Conservation (phyloP, 1,139 yeast genomes). For the Taphrina communis region DNA sequence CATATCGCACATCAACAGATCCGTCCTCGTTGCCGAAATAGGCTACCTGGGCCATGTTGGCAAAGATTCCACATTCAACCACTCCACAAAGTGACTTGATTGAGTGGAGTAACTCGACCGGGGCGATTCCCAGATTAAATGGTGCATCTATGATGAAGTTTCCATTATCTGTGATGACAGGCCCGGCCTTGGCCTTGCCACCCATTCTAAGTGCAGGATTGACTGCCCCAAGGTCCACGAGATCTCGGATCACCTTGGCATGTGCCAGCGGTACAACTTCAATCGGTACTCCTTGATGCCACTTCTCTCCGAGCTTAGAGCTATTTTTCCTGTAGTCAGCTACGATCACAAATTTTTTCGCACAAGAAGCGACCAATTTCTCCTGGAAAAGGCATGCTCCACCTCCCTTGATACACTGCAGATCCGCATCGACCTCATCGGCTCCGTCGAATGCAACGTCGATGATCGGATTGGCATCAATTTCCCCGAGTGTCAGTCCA, state of each 20-base stretch:
- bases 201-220: slow-evolving; percentile 78
- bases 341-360: slow-evolving; percentile 78
- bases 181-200: slow-evolving; percentile 93
- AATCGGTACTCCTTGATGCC: slow-evolving; percentile 94
- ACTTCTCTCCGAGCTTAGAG: slow-evolving; percentile 68
- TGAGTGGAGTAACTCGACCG: slow-evolving; percentile 54
- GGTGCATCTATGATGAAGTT: slow-evolving; percentile 93
- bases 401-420: slow-evolving; percentile 95
- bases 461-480: slow-evolving; percentile 73
- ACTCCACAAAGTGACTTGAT: slow-evolving; percentile 87
- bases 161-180: slow-evolving; percentile 95
- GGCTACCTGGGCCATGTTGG: slow-evolving; percentile 73
- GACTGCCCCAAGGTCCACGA: slow-evolving; percentile 68
- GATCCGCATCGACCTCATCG: slow-evolving; percentile 83
- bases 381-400: slow-evolving; percentile 98
- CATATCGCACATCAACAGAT: slow-evolving; percentile 54
- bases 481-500: slow-evolving; percentile 75
- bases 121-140: slow-evolving; percentile 76
- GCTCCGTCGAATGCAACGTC: slow-evolving; percentile 99
- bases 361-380: slow-evolving; percentile 85
- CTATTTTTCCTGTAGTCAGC: slow-evolving; percentile 90
- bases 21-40: slow-evolving; percentile 89
- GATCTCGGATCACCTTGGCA: slow-evolving; percentile 71
- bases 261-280: slow-evolving; percentile 92
- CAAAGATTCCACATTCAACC: slow-evolving; percentile 93